Evolutionary conservation across 352 stramenopile species (phyloP), one percentile per base, ranked within the genome.

Genomic region (Globisporangium middletonii): DNA sequence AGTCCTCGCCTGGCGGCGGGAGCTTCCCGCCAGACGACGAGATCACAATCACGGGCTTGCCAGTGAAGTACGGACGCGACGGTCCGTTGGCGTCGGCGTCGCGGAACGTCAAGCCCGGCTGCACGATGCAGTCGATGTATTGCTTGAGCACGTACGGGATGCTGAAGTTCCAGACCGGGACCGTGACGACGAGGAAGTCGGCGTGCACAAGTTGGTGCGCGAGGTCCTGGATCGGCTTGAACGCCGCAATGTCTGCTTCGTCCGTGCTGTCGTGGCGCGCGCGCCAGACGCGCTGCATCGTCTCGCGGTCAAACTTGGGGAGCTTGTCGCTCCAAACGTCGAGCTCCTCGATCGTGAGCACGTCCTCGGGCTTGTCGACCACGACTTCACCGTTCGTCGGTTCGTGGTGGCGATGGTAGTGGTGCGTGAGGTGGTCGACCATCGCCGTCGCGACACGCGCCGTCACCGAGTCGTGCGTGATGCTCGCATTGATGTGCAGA

Each of bases 61-160:
- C 79, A 30, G 62, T 73, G 53, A 89, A 79, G 60, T 72, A 89
- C 37, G 77, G 79, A 8, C 79, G 70, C 23, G 69, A 85, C 9
- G 79, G 77, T 0, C 79, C 76, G 27, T 69, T 68, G 41, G 69
- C 75, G 55, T 92, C 75, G 49, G 82, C 79, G 50, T 89, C 75
- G 37, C 70, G 69, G 71, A 87, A 89, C 12, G 79, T 92, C 51
- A 92, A 52, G 0, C 75, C 79, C 1, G 77, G 75, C 58, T 89
- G 79, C 51, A 89, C 73, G 47, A 88, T 83, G 64, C 82, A 92
- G 59, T 89, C 77, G 47, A 89, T 89, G 64, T 89, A 92, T 68
- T 89, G 82, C 76, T 89, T 92, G 56, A 92, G 67, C 53, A 86
- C 76, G 68, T 88, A 89, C 3, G 79, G 82, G 26, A 89, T 72